Percentiles rank a stretch among this genome's conserved stretches.
phyloP scores from a whole-genome alignment of 805 yeast species.

The Saturnispora saitoi region DNA sequence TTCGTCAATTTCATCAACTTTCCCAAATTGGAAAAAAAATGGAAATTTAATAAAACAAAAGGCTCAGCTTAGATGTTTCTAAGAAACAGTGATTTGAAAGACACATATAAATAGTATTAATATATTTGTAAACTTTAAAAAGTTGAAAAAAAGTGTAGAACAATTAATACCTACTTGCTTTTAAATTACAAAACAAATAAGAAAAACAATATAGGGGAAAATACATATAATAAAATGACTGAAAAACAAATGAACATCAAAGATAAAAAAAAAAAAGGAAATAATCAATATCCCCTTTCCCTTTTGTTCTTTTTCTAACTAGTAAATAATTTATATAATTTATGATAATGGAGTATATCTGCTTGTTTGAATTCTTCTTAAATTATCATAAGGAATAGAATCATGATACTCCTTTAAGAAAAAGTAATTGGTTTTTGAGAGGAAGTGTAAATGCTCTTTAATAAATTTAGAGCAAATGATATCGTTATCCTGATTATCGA shows the following conservation, averaged over 20 bases:
- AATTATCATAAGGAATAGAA: constrained; percentile 9
- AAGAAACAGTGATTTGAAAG: no score
- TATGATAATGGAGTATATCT: neutral
- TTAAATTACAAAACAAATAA: no score
- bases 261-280: neutral
- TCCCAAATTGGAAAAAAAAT: neutral
- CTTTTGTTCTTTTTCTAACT: neutral
- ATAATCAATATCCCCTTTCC: neutral
- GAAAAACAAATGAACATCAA: neutral
- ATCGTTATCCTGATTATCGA: constrained; percentile 7
- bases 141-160: no score
- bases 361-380: constrained; percentile 5
- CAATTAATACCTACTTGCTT: no score
- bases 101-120: no score
- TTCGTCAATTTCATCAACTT: neutral
- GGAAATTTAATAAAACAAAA: neutral
- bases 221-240: neutral
- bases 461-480: constrained; percentile 12
- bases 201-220: neutral
- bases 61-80: neutral
- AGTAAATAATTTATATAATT: neutral
- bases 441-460: constrained; percentile 11
- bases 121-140: no score
- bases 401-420: constrained; percentile 7
- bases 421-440: constrained; percentile 5